Evolutionary conservation across 1,284 basidiomycete species (phyloP), one percentile per base, ranked within the genome.

Genomic region (Melampsora americana): DNA sequence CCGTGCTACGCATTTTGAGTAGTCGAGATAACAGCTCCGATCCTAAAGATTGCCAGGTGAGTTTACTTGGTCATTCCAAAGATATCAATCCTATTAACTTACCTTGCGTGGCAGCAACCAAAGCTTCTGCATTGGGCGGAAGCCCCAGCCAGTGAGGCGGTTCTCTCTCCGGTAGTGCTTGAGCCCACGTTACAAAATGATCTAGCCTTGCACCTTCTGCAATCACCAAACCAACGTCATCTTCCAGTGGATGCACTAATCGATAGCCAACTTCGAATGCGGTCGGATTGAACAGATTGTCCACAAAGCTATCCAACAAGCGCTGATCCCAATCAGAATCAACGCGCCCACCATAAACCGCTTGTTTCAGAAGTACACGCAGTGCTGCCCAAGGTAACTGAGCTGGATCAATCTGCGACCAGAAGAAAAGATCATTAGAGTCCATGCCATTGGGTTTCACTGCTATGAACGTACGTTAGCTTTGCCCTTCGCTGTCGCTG

Each of bases 311-410:
- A 81, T 96, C 92, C 39, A 98, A 86, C 72, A 95, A 90, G 78
- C 87, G 86, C 82, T 95, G 94, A 82, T 98, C 95, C 81, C 92
- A 94, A 83, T 95, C 92, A 78, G 92, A 94, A 84, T 96, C 95
- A 71, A 78, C 86, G 78, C 93, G 86, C 20, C 95, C 95, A 78
- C 95, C 95, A 80, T 97, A 96, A 23, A 97, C 91, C 1, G 93
- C 93, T 82, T 96, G 92, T 82, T 95, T 96, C 84, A 98, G 87
- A 69, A 97, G 87, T 0, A 90, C 91, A 50, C 92, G 87, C 26
- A 98, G 85, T 6, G 95, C 94, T 78, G 91, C 89, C 94, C 94
- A 97, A 3, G 95, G 95, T 73, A 98, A 93, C 6, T 87, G 86
- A 0, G 88, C 90, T 1, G 95, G 95, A 81, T 96, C 91, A 70